Evolutionary conservation across 768 basidiomycete species (phyloP).

Genomic region (Suillus paluster): DNA sequence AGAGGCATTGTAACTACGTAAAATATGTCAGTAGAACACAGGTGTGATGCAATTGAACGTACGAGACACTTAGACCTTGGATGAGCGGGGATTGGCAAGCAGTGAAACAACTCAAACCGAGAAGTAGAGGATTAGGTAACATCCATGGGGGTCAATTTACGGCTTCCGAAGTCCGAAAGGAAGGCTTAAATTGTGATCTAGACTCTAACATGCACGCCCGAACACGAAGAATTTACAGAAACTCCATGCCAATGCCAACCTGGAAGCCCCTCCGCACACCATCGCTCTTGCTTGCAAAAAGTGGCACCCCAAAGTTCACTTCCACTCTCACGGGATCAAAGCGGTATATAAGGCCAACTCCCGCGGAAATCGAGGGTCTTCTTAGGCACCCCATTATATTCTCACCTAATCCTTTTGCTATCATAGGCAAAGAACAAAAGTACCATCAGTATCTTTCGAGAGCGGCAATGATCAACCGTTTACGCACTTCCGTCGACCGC

Average conservation of each 20-base stretch:
- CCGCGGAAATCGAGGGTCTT: conserved; percentile 76
- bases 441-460: conserved; percentile 18
- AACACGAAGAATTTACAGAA: conserved; percentile 48
- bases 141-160: neutral
- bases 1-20: conserved; percentile 46
- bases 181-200: neutral
- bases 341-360: conserved; percentile 81
- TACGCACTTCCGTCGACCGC: conserved; percentile 57
- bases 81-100: neutral
- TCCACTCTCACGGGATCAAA: conserved; percentile 87
- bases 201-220: neutral
- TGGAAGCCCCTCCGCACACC: conserved; percentile 72
- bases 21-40: neutral
- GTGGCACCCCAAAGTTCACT: conserved; percentile 85
- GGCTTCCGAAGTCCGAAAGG: too few species aligned
- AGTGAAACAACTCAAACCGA: neutral
- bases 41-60: neutral
- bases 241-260: conserved; percentile 81
- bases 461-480: conserved; percentile 3
- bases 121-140: neutral
- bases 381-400: conserved; percentile 46
- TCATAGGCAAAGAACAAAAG: neutral
- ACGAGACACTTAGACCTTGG: neutral
- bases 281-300: conserved; percentile 71
- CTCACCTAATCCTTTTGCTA: conserved; percentile 43